Conservation (phyloP, 164 flowering plant species). For the Sedum album region DNA sequence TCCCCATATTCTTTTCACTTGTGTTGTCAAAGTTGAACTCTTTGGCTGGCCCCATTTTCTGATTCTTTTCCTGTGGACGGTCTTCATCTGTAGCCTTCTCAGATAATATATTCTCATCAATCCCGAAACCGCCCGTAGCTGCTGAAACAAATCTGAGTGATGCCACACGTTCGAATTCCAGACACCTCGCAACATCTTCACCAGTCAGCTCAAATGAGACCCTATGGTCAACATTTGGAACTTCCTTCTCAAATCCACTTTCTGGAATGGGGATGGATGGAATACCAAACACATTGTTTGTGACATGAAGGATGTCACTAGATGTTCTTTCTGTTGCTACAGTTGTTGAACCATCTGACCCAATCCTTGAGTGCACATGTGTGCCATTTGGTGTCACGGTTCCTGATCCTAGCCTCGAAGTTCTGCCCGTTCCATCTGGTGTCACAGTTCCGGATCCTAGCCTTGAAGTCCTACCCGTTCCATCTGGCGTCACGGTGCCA, state of each 20-base stretch:
- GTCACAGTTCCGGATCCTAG: constrained; percentile 27
- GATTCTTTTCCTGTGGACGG: constrained; percentile 29
- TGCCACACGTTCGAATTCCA: constrained; percentile 29
- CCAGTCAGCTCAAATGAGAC: constrained; percentile 72
- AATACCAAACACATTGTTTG: constrained; percentile 40
- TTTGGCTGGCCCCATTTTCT: constrained; percentile 50
- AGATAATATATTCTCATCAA: constrained; percentile 8
- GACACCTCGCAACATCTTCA: constrained; percentile 51
- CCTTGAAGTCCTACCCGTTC: constrained; percentile 14
- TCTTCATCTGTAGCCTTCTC: constrained; percentile 20
- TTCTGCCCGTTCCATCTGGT: constrained; percentile 16
- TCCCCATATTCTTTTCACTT: constrained; percentile 30
- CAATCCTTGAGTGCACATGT: not conserved
- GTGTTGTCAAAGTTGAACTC: constrained; percentile 81
- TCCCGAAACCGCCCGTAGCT: constrained; percentile 21
- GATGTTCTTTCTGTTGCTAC: constrained; percentile 32
- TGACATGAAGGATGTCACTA: constrained; percentile 26
- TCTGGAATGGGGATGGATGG: constrained; percentile 47
- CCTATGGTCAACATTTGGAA: constrained; percentile 36
- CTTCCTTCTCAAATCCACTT: constrained; percentile 27
- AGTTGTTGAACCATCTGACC: constrained; percentile 25
- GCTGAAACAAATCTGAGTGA: constrained; percentile 18
- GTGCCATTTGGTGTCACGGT: not conserved
- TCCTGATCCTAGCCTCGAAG: not conserved
- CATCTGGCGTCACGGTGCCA: constrained; percentile 29